Evolutionary conservation across 2,329 filamentous ascomycete species (phyloP).

Genomic region (Sphaerulina vaccinii): DNA sequence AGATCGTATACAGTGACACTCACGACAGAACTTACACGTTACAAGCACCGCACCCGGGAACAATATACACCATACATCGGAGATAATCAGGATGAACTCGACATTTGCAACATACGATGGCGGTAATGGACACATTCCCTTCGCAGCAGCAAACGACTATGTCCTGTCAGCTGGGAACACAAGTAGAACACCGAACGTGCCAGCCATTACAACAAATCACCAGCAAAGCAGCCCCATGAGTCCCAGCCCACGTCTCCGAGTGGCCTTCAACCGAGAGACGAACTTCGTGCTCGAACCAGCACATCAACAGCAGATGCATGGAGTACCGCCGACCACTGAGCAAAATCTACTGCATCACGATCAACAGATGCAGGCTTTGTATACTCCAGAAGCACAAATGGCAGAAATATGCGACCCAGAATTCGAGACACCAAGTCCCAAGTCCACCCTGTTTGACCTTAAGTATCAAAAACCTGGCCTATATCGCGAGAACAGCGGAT

Average conservation of each 20-base stretch:
- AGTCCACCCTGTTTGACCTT: slow-evolving; percentile 1
- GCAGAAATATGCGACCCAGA: not conserved
- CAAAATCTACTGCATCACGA: not conserved
- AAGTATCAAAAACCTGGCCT: slow-evolving; percentile 1
- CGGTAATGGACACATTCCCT: not conserved
- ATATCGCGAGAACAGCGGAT: slow-evolving; percentile 1
- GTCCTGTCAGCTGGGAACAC: not conserved
- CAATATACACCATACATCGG: not conserved
- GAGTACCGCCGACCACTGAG: not conserved
- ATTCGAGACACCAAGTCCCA: not conserved
- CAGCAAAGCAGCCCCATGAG: not conserved
- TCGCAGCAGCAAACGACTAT: not conserved
- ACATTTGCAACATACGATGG: not conserved
- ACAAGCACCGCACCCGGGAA: not conserved
- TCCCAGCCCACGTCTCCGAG: slow-evolving; percentile 3
- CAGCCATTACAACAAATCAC: not conserved
- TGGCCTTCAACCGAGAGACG: slow-evolving; percentile 4
- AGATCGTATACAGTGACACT: too few relatives aligned
- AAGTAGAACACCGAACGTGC: not conserved
- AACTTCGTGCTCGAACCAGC: slow-evolving; percentile 6
- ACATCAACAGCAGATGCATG: not conserved
- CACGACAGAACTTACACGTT: not conserved
- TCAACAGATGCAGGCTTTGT: not conserved
- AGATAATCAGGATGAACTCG: not conserved
- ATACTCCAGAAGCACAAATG: not conserved